Percentiles rank a stretch among this genome's conserved stretches.
Evolutionary conservation across 176 grass and related monocot genomes (phyloP).

Genomic region (Zoysia japonica): DNA sequence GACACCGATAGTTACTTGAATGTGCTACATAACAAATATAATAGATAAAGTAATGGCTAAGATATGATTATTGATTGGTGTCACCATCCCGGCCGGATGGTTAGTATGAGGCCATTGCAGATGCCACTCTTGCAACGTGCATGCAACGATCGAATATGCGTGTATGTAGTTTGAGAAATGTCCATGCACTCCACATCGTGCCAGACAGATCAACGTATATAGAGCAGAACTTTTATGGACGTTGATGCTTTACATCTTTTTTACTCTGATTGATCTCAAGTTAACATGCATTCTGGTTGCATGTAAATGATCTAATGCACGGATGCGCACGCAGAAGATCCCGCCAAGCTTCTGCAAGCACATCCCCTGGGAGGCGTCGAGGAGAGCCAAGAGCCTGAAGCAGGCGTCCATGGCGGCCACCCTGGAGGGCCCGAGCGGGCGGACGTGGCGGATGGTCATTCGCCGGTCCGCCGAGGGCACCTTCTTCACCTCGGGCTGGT

Average conservation of each 20-base stretch:
- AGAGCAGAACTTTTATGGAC: no score
- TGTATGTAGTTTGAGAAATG: not conserved
- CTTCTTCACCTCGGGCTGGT: conserved; percentile 73
- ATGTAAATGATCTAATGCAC: not conserved
- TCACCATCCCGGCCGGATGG: not conserved
- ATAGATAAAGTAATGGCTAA: not conserved
- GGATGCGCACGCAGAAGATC: conserved; percentile 55
- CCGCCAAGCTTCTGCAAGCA: conserved; percentile 81
- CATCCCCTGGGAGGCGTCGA: conserved; percentile 51
- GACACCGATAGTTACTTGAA: not conserved
- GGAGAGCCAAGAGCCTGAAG: conserved; percentile 37
- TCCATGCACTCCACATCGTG: no score
- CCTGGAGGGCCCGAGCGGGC: conserved; percentile 69
- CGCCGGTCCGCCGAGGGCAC: conserved; percentile 49
- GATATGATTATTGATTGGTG: not conserved
- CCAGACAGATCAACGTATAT: no score
- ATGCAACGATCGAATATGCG: not conserved
- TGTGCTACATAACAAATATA: not conserved
- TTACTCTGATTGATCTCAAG: not conserved
- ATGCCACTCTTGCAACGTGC: not conserved
- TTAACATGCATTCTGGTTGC: not conserved
- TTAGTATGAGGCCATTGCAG: not conserved
- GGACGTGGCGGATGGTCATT: conserved; percentile 62
- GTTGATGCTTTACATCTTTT: not conserved
- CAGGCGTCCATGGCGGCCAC: conserved; percentile 51